These are phyloP conservation scores for Brassica carinata DNA, from an alignment of 345 rosid species.

Conservation along the genomic window DNA sequence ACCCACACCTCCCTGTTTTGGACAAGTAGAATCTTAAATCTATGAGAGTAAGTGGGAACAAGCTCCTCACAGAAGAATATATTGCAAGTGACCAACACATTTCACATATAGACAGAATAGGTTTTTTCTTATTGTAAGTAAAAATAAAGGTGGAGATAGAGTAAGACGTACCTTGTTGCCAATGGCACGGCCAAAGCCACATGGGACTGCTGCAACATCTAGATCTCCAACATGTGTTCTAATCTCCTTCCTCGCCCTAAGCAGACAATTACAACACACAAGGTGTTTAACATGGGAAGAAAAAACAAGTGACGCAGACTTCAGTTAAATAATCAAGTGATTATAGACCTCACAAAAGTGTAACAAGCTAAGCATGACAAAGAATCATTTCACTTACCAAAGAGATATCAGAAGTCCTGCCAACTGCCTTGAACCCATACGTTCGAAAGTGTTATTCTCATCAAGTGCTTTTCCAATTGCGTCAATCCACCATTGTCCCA, in stretches of 20 bases:
- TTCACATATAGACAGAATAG: not conserved
- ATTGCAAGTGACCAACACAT: not conserved
- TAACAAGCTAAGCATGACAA: conserved; percentile 8
- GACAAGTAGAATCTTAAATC: not conserved
- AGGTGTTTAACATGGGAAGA: not conserved
- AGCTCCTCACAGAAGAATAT: not conserved
- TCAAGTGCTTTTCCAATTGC: conserved; percentile 86
- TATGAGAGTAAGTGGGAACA: not conserved
- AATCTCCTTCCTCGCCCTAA: conserved; percentile 86
- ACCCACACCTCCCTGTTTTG: conserved; percentile 79
- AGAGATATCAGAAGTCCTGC: conserved; percentile 90
- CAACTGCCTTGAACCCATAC: conserved; percentile 96
- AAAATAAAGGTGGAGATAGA: not conserved
- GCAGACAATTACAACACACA: conserved; percentile 29
- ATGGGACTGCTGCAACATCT: conserved; percentile 97
- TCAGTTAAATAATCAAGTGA: not conserved
- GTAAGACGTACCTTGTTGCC: conserved; percentile 74
- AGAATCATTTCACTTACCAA: conserved; percentile 58
- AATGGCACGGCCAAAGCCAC: conserved; percentile 98
- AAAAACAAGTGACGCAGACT: not conserved
- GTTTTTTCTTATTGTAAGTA: not conserved
- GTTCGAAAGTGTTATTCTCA: conserved; percentile 79
- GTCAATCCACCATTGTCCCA: conserved; percentile 95
- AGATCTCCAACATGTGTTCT: conserved; percentile 91
- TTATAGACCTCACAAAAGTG: not conserved